These are phyloP conservation scores for Didymellaceae sp. DNA, from an alignment of 2,329 filamentous ascomycete genomes.

Conservation along the genomic window DNA sequence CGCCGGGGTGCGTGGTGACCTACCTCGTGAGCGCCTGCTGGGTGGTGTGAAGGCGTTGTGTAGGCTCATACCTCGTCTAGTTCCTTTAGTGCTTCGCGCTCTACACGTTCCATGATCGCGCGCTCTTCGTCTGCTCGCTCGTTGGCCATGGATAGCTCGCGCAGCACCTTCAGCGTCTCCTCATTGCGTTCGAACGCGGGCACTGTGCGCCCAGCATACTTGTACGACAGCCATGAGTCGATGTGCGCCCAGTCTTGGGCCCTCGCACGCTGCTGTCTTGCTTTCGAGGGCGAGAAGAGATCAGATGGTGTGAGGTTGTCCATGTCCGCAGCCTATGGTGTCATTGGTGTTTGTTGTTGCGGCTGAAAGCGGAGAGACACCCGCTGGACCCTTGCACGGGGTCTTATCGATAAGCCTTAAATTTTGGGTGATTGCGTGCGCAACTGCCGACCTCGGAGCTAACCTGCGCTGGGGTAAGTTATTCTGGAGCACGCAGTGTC, in stretches of 20 bases:
- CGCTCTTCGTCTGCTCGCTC: constrained; percentile 78
- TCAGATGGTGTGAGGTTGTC: constrained; percentile 50
- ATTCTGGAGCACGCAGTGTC: constrained; percentile 15
- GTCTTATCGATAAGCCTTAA: constrained; percentile 46
- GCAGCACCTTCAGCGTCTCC: constrained; percentile 77
- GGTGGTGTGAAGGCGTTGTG: constrained; percentile 12
- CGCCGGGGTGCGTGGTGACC: constrained; percentile 27
- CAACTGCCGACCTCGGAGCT: constrained; percentile 44
- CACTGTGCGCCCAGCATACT: constrained; percentile 69
- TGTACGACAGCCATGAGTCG: constrained; percentile 76
- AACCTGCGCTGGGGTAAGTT: constrained; percentile 13
- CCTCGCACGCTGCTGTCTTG: constrained; percentile 77
- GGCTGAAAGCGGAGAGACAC: constrained; percentile 6
- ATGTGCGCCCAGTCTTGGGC: constrained; percentile 92
- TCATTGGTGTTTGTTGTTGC: constrained; percentile 11
- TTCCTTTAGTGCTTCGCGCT: constrained; percentile 65
- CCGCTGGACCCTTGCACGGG: constrained; percentile 2
- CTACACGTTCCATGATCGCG: constrained; percentile 63
- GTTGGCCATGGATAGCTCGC: constrained; percentile 76
- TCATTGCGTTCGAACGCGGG: constrained; percentile 86
- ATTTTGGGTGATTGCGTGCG: constrained; percentile 23
- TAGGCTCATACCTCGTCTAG: constrained; percentile 49
- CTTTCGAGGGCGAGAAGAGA: constrained; percentile 67
- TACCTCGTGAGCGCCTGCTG: constrained; percentile 24
- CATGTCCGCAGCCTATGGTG: constrained; percentile 21